Conservation (phyloP, 495 filamentous ascomycete species). For the Hyaloscypha finlandica region DNA sequence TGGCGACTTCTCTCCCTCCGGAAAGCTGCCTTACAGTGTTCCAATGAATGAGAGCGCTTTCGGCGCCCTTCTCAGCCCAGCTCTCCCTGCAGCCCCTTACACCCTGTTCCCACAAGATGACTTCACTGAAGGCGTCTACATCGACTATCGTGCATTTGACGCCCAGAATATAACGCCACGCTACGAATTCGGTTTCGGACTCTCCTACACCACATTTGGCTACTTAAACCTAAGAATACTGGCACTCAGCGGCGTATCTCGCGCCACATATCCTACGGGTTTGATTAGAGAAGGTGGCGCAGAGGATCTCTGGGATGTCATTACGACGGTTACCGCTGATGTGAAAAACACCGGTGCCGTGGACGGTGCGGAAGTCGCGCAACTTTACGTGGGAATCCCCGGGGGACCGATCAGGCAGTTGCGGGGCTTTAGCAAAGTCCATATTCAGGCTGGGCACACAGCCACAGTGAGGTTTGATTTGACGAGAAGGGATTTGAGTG, state of each 20-base stretch:
- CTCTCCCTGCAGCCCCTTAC: constrained; percentile 42
- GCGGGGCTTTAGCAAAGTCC: constrained; percentile 46
- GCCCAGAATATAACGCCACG: constrained; percentile 53
- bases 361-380: constrained; percentile 36
- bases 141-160: constrained; percentile 75
- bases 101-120: constrained; percentile 54
- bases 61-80: constrained; percentile 37
- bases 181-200: constrained; percentile 72
- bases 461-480: constrained; percentile 53
- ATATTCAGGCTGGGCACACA: constrained; percentile 55
- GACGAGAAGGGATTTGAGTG: constrained; percentile 65
- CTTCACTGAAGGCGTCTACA: constrained; percentile 62
- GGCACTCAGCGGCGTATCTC: constrained; percentile 36
- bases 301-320: constrained; percentile 59
- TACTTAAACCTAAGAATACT: constrained; percentile 58
- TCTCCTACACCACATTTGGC: constrained; percentile 38
- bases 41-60: constrained; percentile 63
- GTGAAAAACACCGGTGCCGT: constrained; percentile 57
- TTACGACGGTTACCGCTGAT: constrained; percentile 53
- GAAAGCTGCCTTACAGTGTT: constrained; percentile 71
- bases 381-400: constrained; percentile 63
- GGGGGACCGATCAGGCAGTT: constrained; percentile 52
- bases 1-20: constrained; percentile 59
- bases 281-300: constrained; percentile 57
- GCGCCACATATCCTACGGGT: constrained; percentile 42